Evolutionary conservation across 2,329 filamentous ascomycete genomes (phyloP), one percentile per base, ranked within the genome.

Genomic region (Aspergillus tanneri): DNA sequence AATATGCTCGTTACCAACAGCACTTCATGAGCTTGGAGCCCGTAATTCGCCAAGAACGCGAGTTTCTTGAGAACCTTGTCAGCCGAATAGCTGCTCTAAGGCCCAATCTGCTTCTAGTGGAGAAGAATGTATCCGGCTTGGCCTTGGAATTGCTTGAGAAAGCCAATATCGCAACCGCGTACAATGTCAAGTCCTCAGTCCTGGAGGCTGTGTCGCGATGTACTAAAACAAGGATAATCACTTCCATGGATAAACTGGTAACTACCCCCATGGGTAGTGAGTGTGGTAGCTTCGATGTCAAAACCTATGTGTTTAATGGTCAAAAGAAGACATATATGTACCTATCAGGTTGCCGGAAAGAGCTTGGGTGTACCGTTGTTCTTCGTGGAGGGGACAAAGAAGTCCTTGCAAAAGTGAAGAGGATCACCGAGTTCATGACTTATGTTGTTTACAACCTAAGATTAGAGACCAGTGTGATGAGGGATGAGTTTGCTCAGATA

Each of bases 11-110:
- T 30, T 90, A 96, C 59, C 86, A 92, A 63, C 82, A 89, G 54
- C 91, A 97, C 66, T 97, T 99, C 67, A 96, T 99, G 91, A 99
- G 93, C 61, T 74, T 99, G 41, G 90, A 97, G 60, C 92, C 92
- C 30, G 90, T 99, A 47, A 96, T 99, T 59, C 88, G 92, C 46
- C 93, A 99, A 68, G 95, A 99, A 71, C 87, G 88, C 57, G 93
- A 99, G 64, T 99, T 93, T 58, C 76, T 99, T 21, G 83, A 87
- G 58, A 93, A 96, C 62, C 82, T 99, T 47, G 90, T 99, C 22
- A 91, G 89, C 63, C 84, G 93, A 45, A 97, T 99, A 58, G 85
- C 88, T 49, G 89, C 90, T 28, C 77, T 96, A 21, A 82, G 85
- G 24, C 93, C 93, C 5, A 88, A 92, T 42, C 77, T 99, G 9